Base-by-base conservation (phyloP, 768 basidiomycete genomes). In the Pholiota molesta region DNA sequence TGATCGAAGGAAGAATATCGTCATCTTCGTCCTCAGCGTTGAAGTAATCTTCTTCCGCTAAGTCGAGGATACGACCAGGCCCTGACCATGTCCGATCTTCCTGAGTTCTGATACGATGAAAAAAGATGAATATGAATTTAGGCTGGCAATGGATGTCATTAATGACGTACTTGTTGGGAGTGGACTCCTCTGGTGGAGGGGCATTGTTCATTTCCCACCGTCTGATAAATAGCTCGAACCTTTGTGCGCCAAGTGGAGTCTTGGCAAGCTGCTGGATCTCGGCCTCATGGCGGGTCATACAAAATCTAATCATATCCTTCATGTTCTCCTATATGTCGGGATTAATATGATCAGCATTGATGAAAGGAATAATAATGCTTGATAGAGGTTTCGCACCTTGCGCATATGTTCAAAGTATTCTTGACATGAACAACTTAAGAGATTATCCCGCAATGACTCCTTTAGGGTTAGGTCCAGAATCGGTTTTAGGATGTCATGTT, bases 401-500 rank as follows among this genome's bases (percentile, higher is more conserved):
- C 95, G 88, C 74, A 99, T 91, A 66, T 86, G 84, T 68, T 99
- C 97, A 69, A 99, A 95, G 65, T 92, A 91, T 73, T 99, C 97
- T 73, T 97, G 90, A 79, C 95, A 98, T 40, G 95, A 94, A 68
- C 95, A 95, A 68, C 90, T 92, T 58, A 99, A 79, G 63, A 99
- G 82, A 76, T 96, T 99, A 74, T 99, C 97, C 61, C 93, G 83
- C 57, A 83, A 79, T 35, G 91, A 90, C 75, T 97, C 96, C 63
- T 86, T 84, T 29, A 90, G 71, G n/a, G 94, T 90, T 62, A 97
- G 78, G 62, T 94, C 89, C 60, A 98, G 78, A 58, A 98, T 86
- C 2, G 95, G 91, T 65, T 86, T 84, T 65, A 98, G 77, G 28
- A 95, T 79, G 69, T 96, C 94, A 65, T 91, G 81, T 77, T 97